Evolutionary conservation across 441 rosid genomes (phyloP), one percentile per base, ranked within the genome.

Genomic region (Croton setiger): DNA sequence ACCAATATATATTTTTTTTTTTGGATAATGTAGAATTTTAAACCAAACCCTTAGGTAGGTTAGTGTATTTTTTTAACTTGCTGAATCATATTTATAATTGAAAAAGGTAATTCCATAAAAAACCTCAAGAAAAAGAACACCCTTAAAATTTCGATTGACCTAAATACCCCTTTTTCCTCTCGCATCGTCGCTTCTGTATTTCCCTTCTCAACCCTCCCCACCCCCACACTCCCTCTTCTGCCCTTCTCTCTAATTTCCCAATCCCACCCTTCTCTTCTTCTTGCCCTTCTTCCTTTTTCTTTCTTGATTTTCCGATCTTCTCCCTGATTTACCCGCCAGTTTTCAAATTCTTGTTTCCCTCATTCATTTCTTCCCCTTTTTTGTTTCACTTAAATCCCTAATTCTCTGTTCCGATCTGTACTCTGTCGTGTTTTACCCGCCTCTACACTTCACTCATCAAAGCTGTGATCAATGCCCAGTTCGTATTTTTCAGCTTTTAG

Each of bases 241-340:
- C 88, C 90, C 95, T 73, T 68, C 52, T 54, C 72, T 71, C 86
- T 82, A 83, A 81, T 80, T 81, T 86, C 89, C 83, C 90, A 80
- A 81, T 82, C 88, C 48, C 36, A 21, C 64, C 72, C 62, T 70
- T 61, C 63, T 17, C 64, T 44, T 35, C 41, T 2, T 60, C 62
- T 43, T 37, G 66, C 72, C 74, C 74, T 66, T 70, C 65, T 73
- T 75, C 69, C 76, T 72, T 76, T 62, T 72, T n/a, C 71, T 61
- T 65, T 49, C 12, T 33, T 51, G 7, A 3, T 66, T 66, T 63
- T 60, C 74, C 79, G 66, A 67, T 73, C 64, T 64, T 43, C 60
- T 65, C 72, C 36, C 76, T 64, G 36, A n/a, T 55, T 51, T 55
- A 79, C 89, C 82, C 88, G 80, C 87, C 85, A 74, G 39, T 66